Conservation (phyloP, 2,329 filamentous ascomycete species). For the Penicillium sp. region DNA sequence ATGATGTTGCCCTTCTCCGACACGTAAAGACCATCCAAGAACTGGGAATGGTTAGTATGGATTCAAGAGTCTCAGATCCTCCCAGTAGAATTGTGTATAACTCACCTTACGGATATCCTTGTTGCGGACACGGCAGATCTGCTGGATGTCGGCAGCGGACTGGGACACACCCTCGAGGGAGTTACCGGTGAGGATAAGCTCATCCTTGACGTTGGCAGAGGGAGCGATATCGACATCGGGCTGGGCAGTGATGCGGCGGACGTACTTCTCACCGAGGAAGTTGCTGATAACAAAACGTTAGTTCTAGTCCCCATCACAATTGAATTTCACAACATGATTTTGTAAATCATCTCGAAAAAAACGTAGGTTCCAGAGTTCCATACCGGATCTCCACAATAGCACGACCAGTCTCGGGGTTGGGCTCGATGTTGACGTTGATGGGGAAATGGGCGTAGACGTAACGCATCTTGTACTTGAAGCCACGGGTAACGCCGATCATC, state of each 20-base stretch:
- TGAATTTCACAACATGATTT: background rate
- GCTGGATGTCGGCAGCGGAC: constrained; percentile 98
- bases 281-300: constrained; percentile 58
- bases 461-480: constrained; percentile 99
- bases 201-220: constrained; percentile 94
- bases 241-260: constrained; percentile 86
- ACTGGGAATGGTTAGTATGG: constrained; percentile 52
- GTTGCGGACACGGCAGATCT: constrained; percentile 99
- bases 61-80: background rate
- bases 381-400: constrained; percentile 97
- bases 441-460: constrained; percentile 99
- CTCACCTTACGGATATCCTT: constrained; percentile 99
- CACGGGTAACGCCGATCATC: constrained; percentile 97
- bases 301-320: background rate
- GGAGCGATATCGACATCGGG: constrained; percentile 85
- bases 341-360: background rate
- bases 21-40: constrained; percentile 99
- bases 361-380: constrained; percentile 35
- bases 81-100: background rate
- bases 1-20: constrained; percentile 96
- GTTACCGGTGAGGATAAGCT: constrained; percentile 91
- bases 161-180: constrained; percentile 96
- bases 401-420: constrained; percentile 86
- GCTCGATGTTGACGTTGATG: constrained; percentile 99
- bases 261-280: constrained; percentile 99